Evolutionary conservation across 139 green algal genomes (phyloP), one percentile per base, ranked within the genome.

Genomic region (Tetraselmis striata): DNA sequence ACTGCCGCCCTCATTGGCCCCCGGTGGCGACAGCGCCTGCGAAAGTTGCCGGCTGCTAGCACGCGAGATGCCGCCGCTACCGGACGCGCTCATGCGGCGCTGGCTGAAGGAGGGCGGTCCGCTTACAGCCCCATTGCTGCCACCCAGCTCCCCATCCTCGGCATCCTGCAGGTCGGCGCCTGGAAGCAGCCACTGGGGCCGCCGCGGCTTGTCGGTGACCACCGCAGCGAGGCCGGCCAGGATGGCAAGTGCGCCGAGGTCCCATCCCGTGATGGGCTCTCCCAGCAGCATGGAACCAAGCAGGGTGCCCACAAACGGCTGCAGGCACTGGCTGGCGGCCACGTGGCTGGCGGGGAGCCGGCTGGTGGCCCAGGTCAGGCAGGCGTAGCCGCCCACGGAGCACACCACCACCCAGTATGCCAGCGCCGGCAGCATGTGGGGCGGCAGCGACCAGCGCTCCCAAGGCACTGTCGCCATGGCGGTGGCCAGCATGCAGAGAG

Each of bases 331-430:
- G 81, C 93, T 94, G 0, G 90, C 79, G 2, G 91, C 91, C 77
- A 94, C 91, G 84, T 94, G 91, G 2, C 87, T 91, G 0, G 91
- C 90, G 2, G 90, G 89, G 30, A 95, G 82, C 31, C 85, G 59
- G 27, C 83, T 80, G 58, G 88, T 93, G 32, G 88, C 88, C 86
- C 88, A 94, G 1, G 91, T 90, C 22, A 94, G 87, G 1, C 88
- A 82, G 59, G 85, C 90, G 83, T 95, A 95, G 24, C 91, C 91
- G 0, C 79, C 58, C 5, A 95, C 87, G 2, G 86, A 92, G 80
- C 88, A 92, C 22, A 95, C 79, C 0, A 94, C 5, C 0, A 93
- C 86, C 91, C 91, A 94, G 81, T 93, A 94, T 1, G 85, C 28
- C 5, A 94, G 85, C 25, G 90, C 89, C n/a, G 82, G 75, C 1